Evolutionary conservation across 768 basidiomycete species (phyloP).

Genomic region (Podaxis rugospora): DNA sequence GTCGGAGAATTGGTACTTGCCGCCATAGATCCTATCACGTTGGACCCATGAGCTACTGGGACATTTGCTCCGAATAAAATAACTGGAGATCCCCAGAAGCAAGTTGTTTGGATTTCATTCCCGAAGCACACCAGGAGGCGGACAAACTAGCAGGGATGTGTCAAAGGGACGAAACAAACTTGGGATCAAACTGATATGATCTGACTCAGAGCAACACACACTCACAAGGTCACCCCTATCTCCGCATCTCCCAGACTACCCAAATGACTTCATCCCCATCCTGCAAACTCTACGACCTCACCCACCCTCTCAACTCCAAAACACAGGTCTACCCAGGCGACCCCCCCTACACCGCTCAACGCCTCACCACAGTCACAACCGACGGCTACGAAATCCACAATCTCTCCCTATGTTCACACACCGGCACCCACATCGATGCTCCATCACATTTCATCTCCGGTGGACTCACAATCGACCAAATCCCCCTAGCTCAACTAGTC

Average conservation of each 20-base stretch:
- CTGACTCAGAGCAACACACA: too few species aligned
- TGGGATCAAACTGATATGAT: too few species aligned
- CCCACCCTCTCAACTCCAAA: slow-evolving; percentile 40
- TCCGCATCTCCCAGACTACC: neutral
- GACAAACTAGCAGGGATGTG: too few species aligned
- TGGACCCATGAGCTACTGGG: neutral
- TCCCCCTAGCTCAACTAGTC: slow-evolving; percentile 48
- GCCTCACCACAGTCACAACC: slow-evolving; percentile 32
- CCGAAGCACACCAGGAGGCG: too few species aligned
- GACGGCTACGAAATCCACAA: slow-evolving; percentile 49
- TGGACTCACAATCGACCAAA: slow-evolving; percentile 53
- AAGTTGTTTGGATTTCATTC: too few species aligned
- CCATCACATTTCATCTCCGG: slow-evolving; percentile 66
- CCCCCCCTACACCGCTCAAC: slow-evolving; percentile 37
- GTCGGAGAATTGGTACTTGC: neutral
- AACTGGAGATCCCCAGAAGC: too few species aligned
- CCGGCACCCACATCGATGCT: slow-evolving; percentile 78
- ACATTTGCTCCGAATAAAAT: neutral
- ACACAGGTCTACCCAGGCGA: slow-evolving; percentile 56
- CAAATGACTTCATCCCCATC: neutral
- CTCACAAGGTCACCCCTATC: neutral
- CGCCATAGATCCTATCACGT: neutral
- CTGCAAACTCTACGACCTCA: slow-evolving; percentile 43
- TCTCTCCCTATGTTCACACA: slow-evolving; percentile 61
- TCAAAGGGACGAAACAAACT: too few species aligned